phyloP scores from a whole-genome alignment of 192 early-diverging fungal species.

The Coemansia interrupta region DNA sequence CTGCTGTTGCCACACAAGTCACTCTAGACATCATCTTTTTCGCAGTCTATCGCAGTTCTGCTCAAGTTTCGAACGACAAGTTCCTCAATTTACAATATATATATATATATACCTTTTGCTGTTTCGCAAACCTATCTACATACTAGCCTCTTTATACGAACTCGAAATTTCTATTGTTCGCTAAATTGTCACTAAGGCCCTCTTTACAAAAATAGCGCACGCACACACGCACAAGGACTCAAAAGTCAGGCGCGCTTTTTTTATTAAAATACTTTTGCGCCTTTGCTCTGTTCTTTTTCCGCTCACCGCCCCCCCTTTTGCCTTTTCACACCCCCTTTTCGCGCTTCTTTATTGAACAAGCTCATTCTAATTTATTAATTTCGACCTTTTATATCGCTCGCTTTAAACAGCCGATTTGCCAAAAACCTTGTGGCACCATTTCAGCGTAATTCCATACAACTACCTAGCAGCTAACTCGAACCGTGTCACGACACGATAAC shows the following conservation, averaged over 20 bases:
- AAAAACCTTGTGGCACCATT: not conserved
- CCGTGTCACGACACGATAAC: constrained; percentile 7
- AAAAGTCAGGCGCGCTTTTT: constrained; percentile 2
- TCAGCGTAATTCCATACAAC: not conserved
- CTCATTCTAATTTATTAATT: not conserved
- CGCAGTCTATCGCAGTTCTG: no score
- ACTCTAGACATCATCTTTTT: no score
- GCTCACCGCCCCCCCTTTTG: not conserved
- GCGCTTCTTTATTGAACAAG: no score
- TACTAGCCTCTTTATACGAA: no score
- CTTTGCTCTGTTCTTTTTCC: constrained; percentile 3
- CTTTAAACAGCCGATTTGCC: not conserved
- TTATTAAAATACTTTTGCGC: not conserved
- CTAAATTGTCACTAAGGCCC: no score
- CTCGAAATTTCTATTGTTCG: no score
- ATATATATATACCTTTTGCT: no score
- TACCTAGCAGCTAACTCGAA: not conserved
- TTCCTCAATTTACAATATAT: no score
- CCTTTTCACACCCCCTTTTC: not conserved
- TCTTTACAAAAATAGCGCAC: not conserved
- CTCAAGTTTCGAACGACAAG: no score
- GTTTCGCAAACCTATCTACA: no score
- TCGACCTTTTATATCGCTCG: not conserved
- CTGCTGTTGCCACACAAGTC: no score
- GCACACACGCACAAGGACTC: not conserved